A percentile compares a stretch with the other conserved stretches of the same genome.
phyloP scores from a whole-genome alignment of 257 asterid genomes.

The Solanum peruvianum region DNA sequence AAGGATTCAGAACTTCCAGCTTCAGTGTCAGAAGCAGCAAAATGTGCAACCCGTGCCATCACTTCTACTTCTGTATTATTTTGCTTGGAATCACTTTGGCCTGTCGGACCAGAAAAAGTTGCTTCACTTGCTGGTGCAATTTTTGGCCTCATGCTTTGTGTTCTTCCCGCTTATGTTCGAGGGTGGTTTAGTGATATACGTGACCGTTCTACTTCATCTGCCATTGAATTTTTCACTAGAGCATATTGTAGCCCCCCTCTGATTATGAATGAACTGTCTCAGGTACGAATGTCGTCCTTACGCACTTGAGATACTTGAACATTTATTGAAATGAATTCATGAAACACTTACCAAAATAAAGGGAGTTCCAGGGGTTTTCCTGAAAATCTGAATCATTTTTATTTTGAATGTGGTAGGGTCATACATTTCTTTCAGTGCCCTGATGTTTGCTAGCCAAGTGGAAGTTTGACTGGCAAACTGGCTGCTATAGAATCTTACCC shows the following conservation, averaged over 20 bases:
- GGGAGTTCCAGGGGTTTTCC: not conserved
- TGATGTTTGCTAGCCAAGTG: not conserved
- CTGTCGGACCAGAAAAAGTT: constrained; percentile 55
- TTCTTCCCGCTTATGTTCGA: constrained; percentile 95
- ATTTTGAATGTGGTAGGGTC: not conserved
- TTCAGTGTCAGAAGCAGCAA: constrained; percentile 55
- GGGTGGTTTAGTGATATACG: constrained; percentile 87
- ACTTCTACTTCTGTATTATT: constrained; percentile 46
- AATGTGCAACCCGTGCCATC: constrained; percentile 68
- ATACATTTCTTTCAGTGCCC: not conserved
- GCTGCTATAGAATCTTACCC: not conserved
- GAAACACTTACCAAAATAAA: not conserved
- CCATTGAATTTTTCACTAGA: constrained; percentile 83
- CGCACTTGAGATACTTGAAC: not conserved
- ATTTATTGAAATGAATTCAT: not conserved
- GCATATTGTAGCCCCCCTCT: constrained; percentile 91
- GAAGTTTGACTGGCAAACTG: not conserved
- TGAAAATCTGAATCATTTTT: not conserved
- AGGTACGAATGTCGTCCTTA: constrained; percentile 34
- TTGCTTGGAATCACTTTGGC: constrained; percentile 72
- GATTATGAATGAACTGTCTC: constrained; percentile 68
- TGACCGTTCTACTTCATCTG: constrained; percentile 74
- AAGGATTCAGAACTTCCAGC: constrained; percentile 59
- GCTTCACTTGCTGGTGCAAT: constrained; percentile 82
- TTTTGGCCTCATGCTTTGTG: constrained; percentile 83